phyloP scores from a whole-genome alignment of 345 rosid genomes.

The Eucalyptus cladocalyx region DNA sequence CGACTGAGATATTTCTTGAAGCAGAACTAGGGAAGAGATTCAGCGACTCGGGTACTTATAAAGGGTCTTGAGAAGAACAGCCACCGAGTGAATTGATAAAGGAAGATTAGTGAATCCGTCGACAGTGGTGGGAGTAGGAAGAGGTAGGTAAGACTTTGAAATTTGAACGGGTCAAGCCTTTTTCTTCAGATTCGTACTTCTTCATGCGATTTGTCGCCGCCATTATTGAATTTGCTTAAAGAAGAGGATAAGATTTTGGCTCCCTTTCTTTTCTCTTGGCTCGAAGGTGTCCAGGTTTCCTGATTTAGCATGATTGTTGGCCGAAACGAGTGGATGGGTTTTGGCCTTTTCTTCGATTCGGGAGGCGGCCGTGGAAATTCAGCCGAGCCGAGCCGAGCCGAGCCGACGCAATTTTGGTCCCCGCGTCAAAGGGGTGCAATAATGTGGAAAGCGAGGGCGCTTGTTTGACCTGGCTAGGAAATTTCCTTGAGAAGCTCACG shows the following conservation, averaged over 20 bases:
- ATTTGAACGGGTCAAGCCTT: neutral
- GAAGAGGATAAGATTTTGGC: neutral
- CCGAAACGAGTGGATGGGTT: neutral
- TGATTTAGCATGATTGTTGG: neutral
- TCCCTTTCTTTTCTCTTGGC: neutral
- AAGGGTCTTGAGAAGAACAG: neutral
- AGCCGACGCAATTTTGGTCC: neutral
- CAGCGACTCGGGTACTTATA: neutral
- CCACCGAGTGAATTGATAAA: neutral
- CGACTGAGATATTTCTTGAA: neutral
- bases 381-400: too few relatives aligned
- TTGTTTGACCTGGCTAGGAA: neutral
- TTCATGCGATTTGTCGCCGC: neutral
- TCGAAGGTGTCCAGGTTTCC: neutral
- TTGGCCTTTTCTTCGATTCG: neutral
- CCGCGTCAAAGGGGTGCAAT: neutral
- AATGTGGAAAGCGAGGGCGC: neutral
- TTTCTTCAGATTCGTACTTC: neutral
- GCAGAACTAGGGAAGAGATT: neutral
- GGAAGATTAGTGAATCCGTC: neutral
- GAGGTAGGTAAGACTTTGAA: neutral
- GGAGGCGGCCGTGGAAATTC: neutral
- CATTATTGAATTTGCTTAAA: neutral
- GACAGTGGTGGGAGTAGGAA: neutral
- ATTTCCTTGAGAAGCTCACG: neutral